Base-by-base conservation (phyloP, 1,284 basidiomycete genomes). In the Cryptococcus floricola region DNA sequence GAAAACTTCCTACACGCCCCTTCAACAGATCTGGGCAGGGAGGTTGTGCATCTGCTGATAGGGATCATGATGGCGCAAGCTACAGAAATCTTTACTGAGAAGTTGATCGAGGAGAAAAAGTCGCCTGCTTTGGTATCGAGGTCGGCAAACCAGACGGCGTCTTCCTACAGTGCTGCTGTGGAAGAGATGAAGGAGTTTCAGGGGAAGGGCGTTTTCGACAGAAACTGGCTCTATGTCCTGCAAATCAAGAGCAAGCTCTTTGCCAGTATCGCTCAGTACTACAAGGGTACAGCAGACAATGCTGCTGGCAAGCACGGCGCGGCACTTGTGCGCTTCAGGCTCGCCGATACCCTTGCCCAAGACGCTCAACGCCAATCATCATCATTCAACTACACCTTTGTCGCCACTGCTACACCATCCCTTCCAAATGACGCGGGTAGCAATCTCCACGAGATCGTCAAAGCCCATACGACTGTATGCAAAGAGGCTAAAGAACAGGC, bases 1-100 rank as follows among this genome's bases (percentile, higher is more conserved):
- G 95, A 98, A 76, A 98, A 98, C 82, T 98, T 99, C 76, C 80
- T 98, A 0, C 96, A 98, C 70, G 96, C 96, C 0, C 96, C 96
- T 0, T 94, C 90, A n/a, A 96, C 91, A 1, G 96, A 98, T 77
- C 84, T 98, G 53, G 89, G 88, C 71, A 84, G 91, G 28, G 94
- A 98, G 56, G 90, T 98, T 50, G 84, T 98, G 80, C 94, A 95
- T 75, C 89, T 95, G 61, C 81, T 98, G 34, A 87, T 92, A 14
- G 85, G 85, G 23, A 67, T 96, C 62, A 89, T 91, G 73, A 81
- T 94, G 16, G 91, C 91, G 0, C 95, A 98, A 76, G 93, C 95
- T 0, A 91, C 90, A 1, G 96, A 98, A 72, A 88, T 98, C 28
- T 97, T 98, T 72, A 86, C 91, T 68, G 96, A 98, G 79, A 96